These are phyloP conservation scores for Phanerodontia chrysosporium DNA, from an alignment of 768 basidiomycete species.

Conservation along the genomic window DNA sequence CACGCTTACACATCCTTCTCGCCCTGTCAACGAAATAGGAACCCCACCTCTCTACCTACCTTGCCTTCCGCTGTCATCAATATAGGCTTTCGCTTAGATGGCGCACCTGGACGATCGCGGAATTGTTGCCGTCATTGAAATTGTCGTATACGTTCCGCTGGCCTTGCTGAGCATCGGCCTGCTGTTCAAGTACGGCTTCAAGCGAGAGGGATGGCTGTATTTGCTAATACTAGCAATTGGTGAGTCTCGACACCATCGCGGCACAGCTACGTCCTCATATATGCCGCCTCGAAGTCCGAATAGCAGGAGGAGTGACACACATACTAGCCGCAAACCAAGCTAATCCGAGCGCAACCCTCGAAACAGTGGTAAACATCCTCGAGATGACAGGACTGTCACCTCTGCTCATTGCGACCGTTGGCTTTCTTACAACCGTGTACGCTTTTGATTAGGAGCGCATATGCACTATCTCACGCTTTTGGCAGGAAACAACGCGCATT, in stretches of 20 bases:
- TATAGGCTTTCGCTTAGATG: background rate
- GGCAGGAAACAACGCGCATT: slow-evolving; percentile 27
- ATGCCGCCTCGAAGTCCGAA: slow-evolving; percentile 39
- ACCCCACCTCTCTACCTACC: background rate
- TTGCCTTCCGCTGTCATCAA: background rate
- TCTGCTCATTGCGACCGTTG: slow-evolving; percentile 33
- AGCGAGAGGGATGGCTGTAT: slow-evolving; percentile 65
- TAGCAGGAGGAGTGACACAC: slow-evolving; percentile 52
- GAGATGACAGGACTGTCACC: slow-evolving; percentile 38
- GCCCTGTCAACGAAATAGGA: too few relatives aligned
- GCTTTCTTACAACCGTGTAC: slow-evolving; percentile 33
- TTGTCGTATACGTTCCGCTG: slow-evolving; percentile 59
- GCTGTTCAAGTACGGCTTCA: slow-evolving; percentile 49
- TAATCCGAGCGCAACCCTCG: slow-evolving; percentile 36
- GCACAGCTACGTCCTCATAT: too few relatives aligned
- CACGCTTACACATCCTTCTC: background rate
- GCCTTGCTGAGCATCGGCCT: slow-evolving; percentile 41
- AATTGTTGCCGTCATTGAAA: slow-evolving; percentile 54
- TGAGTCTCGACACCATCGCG: slow-evolving; percentile 1
- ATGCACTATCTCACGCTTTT: background rate
- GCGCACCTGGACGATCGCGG: slow-evolving; percentile 33
- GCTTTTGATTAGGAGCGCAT: slow-evolving; percentile 16
- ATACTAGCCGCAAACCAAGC: slow-evolving; percentile 49
- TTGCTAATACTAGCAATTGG: slow-evolving; percentile 61
- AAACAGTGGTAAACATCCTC: slow-evolving; percentile 47